Evolutionary conservation across 176 grass and related monocot species (phyloP), one percentile per base, ranked within the genome.

Genomic region (Musa troglodytarum): DNA sequence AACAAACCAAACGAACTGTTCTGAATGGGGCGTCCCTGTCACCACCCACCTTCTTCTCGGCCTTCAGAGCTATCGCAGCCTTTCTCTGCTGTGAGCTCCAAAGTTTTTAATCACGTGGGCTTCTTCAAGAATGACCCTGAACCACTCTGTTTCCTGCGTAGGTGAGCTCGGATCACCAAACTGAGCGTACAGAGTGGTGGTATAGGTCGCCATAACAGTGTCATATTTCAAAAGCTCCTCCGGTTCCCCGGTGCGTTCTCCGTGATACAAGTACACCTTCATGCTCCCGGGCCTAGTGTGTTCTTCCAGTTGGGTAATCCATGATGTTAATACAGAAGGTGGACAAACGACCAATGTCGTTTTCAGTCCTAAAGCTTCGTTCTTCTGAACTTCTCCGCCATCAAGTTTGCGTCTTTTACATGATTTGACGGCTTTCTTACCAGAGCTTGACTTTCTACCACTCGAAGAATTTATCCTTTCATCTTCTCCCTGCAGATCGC

Each of bases 71-170:
- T 77, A 90, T 87, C 49, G 91, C 94, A 11, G 94, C 94, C 73
- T 87, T 71, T 7, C 90, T 93, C 83, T 98, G 94, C 15, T n/a
- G n/a, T 74, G 80, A 74, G 94, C 86, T 14, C 80, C 76, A 78
- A 79, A 86, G 28, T 98, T 98, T 84, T 98, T 98, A 71, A 98
- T 93, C 77, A 93, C 61, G 85, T 98, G 94, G 1, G 94, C 90
- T 83, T 98, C 94, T 63, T 98, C 94, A 56, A 98, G 81, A 73
- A 98, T 91, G 54, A 98, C 82, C 11, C 90, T 77, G 52, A 83
- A 91, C 94, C 90, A 98, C 11, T 98, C 73, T 0, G 93, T 89
- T n/a, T 89, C 86, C 29, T 84, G 89, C 56, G 91, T 82, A 9
- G 94, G 88, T 8, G 88, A 89, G 58, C 72, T 59, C 52, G 75